These are phyloP conservation scores for Citrus unshiu DNA, from an alignment of 345 rosid genomes.

Conservation along the genomic window DNA sequence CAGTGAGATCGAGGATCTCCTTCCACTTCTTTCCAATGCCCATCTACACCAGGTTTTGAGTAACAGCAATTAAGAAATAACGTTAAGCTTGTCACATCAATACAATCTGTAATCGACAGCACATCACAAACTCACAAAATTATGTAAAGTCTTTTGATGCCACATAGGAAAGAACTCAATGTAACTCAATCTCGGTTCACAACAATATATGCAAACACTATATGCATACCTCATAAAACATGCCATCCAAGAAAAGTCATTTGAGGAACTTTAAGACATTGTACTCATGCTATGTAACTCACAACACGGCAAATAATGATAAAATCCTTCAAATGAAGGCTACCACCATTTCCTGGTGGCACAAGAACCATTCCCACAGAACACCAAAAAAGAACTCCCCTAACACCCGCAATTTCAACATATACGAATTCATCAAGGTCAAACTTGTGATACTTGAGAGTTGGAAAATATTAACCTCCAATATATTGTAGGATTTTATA, in stretches of 20 bases:
- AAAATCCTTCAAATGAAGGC: neutral
- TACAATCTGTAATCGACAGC: neutral
- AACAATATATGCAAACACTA: neutral
- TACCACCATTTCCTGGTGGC: neutral
- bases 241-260: neutral
- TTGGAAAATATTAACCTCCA: neutral
- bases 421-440: neutral
- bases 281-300: neutral
- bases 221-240: neutral
- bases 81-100: neutral
- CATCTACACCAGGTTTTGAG: conserved; percentile 40
- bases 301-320: neutral
- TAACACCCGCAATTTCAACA: neutral
- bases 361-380: neutral
- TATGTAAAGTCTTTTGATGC: neutral
- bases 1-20: conserved; percentile 66
- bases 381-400: neutral
- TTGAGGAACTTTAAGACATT: neutral
- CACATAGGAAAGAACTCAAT: neutral
- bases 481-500: neutral
- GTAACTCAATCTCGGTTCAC: neutral
- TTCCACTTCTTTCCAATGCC: conserved; percentile 96
- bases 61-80: neutral
- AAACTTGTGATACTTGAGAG: neutral
- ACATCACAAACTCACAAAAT: neutral